Evolutionary conservation across 2,329 filamentous ascomycete species (phyloP).

Genomic region (Rhexocercosporidium sp.): DNA sequence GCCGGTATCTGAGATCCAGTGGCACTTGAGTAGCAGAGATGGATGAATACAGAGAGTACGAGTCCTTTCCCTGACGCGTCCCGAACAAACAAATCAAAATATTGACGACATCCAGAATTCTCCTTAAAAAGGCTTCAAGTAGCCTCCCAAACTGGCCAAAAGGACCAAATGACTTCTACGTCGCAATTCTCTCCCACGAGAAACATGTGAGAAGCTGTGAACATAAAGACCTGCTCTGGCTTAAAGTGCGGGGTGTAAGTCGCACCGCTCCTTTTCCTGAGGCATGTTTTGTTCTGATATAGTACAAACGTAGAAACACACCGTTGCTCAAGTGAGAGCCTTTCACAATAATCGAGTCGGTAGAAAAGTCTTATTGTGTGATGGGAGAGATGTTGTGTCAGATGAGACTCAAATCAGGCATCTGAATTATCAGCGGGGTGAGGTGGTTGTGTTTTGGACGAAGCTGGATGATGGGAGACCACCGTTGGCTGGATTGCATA

Average conservation of each 20-base stretch:
- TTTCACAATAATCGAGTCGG: constrained; percentile 6
- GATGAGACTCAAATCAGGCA: constrained; percentile 15
- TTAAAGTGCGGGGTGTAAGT: constrained; percentile 22
- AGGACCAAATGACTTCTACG: constrained; percentile 19
- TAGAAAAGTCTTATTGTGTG: constrained; percentile 1
- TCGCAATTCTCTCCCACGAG: constrained; percentile 21
- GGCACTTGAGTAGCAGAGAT: not conserved
- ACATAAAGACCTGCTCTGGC: constrained; percentile 24
- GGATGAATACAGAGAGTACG: constrained; percentile 12
- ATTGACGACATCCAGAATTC: constrained; percentile 8
- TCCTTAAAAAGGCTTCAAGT: constrained; percentile 19
- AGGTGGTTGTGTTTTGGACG: constrained; percentile 29
- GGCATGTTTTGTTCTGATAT: not conserved
- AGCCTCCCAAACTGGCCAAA: constrained; percentile 17
- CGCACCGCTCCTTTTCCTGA: not conserved
- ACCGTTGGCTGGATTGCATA: not conserved
- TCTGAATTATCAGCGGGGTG: not conserved
- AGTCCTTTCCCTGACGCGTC: not conserved
- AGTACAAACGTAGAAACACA: constrained; percentile 17
- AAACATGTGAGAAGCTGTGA: constrained; percentile 12
- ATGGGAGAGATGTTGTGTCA: not conserved
- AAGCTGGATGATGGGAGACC: not conserved
- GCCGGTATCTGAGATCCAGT: not conserved
- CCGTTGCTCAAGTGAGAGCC: constrained; percentile 13
- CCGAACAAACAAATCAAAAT: not conserved